phyloP scores from a whole-genome alignment of 2,329 filamentous ascomycete species.

The Ambrosiella xylebori region DNA sequence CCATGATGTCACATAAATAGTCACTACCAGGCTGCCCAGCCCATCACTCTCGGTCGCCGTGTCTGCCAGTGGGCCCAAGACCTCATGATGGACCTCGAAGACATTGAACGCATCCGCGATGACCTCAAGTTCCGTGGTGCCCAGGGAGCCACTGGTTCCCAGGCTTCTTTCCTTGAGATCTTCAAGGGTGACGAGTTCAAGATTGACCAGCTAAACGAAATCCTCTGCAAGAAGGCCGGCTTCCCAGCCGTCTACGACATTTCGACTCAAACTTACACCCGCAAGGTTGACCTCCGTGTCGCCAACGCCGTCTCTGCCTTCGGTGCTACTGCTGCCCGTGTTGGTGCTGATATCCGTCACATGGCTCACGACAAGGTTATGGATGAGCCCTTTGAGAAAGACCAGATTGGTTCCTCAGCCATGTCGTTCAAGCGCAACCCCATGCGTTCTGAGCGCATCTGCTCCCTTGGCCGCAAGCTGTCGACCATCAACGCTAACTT shows the following conservation, averaged over 20 bases:
- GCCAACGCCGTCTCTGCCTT: conserved; percentile 65
- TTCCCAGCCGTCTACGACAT: conserved; percentile 35
- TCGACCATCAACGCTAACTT: conserved; percentile 23
- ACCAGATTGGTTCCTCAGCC: conserved; percentile 55
- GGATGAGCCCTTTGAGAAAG: conserved; percentile 56
- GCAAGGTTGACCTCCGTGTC: conserved; percentile 66
- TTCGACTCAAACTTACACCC: conserved; percentile 46
- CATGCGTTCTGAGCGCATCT: conserved; percentile 33
- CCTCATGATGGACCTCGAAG: conserved; percentile 42
- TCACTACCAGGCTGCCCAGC: conserved; percentile 47
- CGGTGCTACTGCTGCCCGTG: conserved; percentile 55
- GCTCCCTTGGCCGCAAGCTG: conserved; percentile 29
- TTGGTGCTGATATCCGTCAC: conserved; percentile 57
- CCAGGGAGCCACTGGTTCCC: conserved; percentile 46
- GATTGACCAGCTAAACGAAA: conserved; percentile 35
- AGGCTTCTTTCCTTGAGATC: conserved; percentile 34
- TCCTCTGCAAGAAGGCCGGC: conserved; percentile 37
- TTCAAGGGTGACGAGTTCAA: conserved; percentile 33
- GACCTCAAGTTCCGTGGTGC: conserved; percentile 61
- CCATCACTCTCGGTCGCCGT: conserved; percentile 41
- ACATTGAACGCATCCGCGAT: conserved; percentile 50
- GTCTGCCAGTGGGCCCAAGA: conserved; percentile 57
- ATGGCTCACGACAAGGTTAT: conserved; percentile 59
- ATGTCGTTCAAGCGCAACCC: conserved; percentile 33
- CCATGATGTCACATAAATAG: conserved; percentile 30